Evolutionary conservation across 441 rosid genomes (phyloP).

Genomic region (Gossypium gossypioides): DNA sequence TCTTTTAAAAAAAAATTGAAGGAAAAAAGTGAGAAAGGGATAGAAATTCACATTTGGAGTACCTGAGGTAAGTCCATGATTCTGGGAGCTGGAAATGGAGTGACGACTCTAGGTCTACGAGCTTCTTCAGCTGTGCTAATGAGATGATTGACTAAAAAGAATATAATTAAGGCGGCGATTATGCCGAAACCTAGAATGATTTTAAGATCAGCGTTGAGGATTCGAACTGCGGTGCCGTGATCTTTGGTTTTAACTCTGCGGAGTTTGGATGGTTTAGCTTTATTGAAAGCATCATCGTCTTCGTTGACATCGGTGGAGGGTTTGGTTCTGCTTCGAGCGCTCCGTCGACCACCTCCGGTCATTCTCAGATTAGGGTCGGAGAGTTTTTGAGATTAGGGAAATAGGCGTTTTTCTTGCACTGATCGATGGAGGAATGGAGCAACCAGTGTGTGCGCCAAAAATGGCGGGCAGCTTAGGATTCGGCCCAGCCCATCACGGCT

Average conservation of each 20-base stretch:
- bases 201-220: slow-evolving; percentile 42
- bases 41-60: slow-evolving; percentile 27
- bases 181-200: slow-evolving; percentile 36
- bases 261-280: slow-evolving; percentile 21
- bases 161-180: slow-evolving; percentile 30
- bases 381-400: not conserved
- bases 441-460: not conserved
- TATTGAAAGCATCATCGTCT: slow-evolving; percentile 21
- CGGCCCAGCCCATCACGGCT: not conserved
- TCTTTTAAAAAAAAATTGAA: not conserved
- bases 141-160: slow-evolving; percentile 36
- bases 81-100: slow-evolving; percentile 81
- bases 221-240: slow-evolving; percentile 33
- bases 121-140: slow-evolving; percentile 25
- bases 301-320: slow-evolving; percentile 27
- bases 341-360: slow-evolving; percentile 52
- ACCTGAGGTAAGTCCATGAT: slow-evolving; percentile 60
- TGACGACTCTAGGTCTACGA: slow-evolving; percentile 57
- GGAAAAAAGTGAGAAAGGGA: not conserved
- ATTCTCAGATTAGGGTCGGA: slow-evolving; percentile 22
- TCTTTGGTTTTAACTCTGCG: slow-evolving; percentile 35
- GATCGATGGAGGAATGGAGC: not conserved
- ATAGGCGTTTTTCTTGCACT: not conserved
- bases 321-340: slow-evolving; percentile 47
- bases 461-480: not conserved